Base-by-base conservation (phyloP, 371 early-diverging fungal species). In the Mortierella sp. region DNA sequence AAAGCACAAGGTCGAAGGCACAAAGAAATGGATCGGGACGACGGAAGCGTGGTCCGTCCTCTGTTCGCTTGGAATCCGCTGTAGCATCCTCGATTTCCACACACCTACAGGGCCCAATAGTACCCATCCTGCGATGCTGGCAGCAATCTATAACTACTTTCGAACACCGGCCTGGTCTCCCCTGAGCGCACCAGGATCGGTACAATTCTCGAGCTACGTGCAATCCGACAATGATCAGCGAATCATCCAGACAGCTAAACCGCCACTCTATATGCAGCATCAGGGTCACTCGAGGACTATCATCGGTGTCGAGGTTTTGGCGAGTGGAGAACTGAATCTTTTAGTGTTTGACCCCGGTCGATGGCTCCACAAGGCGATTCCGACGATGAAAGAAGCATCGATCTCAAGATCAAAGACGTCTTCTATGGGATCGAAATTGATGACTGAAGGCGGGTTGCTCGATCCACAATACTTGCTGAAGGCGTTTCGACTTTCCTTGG, bases 21-120 rank as follows among this genome's bases (percentile, higher is more conserved):
- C 92, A 9, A 64, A 80, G 14, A 92, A 91, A 70, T 93, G 93
- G 93, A 93, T 94, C 67, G 94, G 94, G 0, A 85, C 92, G 0
- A 89, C 92, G 2, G 94, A 94, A 59, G 88, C 88, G 0, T 91
- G 87, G 70, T 82, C 85, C 1, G 80, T 91, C 19, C 67, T 93
- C 28, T 81, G 81, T 3, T 89, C 87, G 24, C 66, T 90, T 1
- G 90, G 91, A 12, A 78, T 91, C 31, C 85, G 78, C 65, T 81
- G 86, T 7, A 85, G 81, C 7, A 83, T 92, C 26, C 81, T 89
- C 30, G 92, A 92, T 43, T 92, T 93, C 54, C 90, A 89, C 61
- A 76, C 72, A 17, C 85, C 88, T n/a, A 83, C 89, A 0, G 91
- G 89, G 0, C 82, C 86, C 1, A 69, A 84, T 23, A 72, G 83